Base-by-base conservation (phyloP, 768 basidiomycete genomes). In the Suillus bovinus region DNA sequence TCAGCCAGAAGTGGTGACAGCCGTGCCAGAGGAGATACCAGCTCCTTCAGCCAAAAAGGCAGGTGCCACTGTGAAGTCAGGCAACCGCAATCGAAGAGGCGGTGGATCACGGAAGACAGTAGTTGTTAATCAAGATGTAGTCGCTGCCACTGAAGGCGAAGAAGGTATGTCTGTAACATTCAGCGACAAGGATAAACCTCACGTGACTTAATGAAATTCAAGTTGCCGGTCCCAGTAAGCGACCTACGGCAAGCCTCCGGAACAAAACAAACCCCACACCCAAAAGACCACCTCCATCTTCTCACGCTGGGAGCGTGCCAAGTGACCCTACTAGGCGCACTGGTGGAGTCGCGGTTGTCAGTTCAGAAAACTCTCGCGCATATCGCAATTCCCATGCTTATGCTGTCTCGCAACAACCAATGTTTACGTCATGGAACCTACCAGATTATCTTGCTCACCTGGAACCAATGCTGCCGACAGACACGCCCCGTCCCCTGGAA, bases 401-500 rank as follows among this genome's bases (percentile, higher is more conserved):
- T 72, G 89, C 83, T 52, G 85, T 90, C 58, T 87, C 89, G 14
- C 90, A 91, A 69, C 89, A 91, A 71, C 85, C 89, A 36, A 78
- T 91, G 10, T 85, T 86, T 76, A 92, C 90, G 39, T 88, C 90
- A 57, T 99, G 96, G 95, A 86, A 87, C 61, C 80, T 99, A 55
- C 96, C 96, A 8, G 96, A 98, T 78, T 96, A 97, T 76, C 84
- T 98, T 50, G 85, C 89, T 0, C 92, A 96, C 71, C 86, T 96
- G 64, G 85, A 90, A 67, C 84, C 86, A 68, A 89, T 95, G 76
- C 80, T 99, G 7, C 94, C 95, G 11, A 84, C 86, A 5, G 84
- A 88, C 29, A 79, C 80, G 2, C 93, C 94, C 4, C 84, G 85
- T 61, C 90, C 91, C 1, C 80, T 94, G 58, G 84, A 88, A 69